Evolutionary conservation across 2,329 filamentous ascomycete species (phyloP), one percentile per base, ranked within the genome.

Genomic region (Graphilbum fragrans): DNA sequence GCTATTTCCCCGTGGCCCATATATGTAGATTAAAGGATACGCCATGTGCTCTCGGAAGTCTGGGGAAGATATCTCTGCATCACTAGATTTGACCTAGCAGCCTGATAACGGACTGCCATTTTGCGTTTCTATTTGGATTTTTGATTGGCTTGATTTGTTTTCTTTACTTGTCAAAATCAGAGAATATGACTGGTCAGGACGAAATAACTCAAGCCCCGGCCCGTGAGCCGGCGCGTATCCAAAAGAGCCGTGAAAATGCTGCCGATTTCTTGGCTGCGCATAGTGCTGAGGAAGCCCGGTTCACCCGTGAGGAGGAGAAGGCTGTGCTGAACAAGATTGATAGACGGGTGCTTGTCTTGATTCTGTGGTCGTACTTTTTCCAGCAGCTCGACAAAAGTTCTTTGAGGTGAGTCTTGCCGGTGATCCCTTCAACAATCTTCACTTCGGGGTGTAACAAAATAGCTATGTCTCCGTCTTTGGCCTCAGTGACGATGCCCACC

Each of bases 291-390:
- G 54, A 59, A 17, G 51, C 51, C 5, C 51, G 55, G 0, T 72
- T 72, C 47, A 63, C 60, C 1, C 65, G 64, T 42, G 65, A 70
- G 32, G 69, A 73, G 49, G 69, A 72, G 47, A 62, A 59, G n/a
- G 54, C 49, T 2, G 62, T 66, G 4, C 47, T 67, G n/a, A 56
- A 55, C 19, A 58, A 58, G n/a, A 71, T 74, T 37, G 70, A 76
- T 47, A 47, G 55, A 10, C 65, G 65, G 0, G 58, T 76, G 8
- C 57, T 75, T 1, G 66, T 68, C 6, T 56, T 75, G 5, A 53
- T 75, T 7, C 60, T 74, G 2, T 63, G 65, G 2, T 69, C 70
- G 6, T 77, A 77, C 55, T 75, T 74, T 55, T 69, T 75, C 47
- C 71, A 76, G 48, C 67, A 73, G 46, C 64, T 74, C 10, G 69